Percentiles rank a stretch among this genome's conserved stretches.
Conservation (phyloP, 2,329 filamentous ascomycete species). For the Trichoderma asperellum region DNA sequence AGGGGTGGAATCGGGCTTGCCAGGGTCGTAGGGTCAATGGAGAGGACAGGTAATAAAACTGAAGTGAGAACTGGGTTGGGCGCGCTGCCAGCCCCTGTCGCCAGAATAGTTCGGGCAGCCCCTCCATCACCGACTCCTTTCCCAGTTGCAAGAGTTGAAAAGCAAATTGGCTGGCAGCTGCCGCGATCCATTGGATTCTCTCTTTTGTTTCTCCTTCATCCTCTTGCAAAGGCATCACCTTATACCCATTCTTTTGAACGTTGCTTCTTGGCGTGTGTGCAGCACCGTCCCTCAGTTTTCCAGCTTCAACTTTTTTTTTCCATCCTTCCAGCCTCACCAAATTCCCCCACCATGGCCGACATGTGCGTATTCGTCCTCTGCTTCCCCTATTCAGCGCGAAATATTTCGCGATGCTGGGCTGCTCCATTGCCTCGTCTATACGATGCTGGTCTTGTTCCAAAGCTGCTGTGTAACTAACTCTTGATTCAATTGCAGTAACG, state of each 20-base stretch:
- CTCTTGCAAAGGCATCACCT: slow-evolving; percentile 35
- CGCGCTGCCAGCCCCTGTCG: slow-evolving; percentile 34
- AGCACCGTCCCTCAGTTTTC: slow-evolving; percentile 30
- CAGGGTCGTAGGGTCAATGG: slow-evolving; percentile 21
- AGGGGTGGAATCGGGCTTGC: slow-evolving; percentile 28
- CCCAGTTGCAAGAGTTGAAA: slow-evolving; percentile 36
- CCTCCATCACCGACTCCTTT: slow-evolving; percentile 45
- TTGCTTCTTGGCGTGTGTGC: slow-evolving; percentile 19
- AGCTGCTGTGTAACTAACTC: slow-evolving; percentile 30
- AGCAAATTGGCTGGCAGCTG: slow-evolving; percentile 38
- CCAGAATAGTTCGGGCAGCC: slow-evolving; percentile 45
- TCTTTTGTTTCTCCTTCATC: slow-evolving; percentile 33
- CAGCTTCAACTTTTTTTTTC: slow-evolving; percentile 31
- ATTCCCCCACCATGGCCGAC: slow-evolving; percentile 46
- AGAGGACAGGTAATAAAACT: slow-evolving; percentile 18
- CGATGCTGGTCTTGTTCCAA: background rate
- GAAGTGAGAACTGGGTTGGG: slow-evolving; percentile 23
- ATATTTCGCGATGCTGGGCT: background rate
- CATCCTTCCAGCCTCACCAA: slow-evolving; percentile 23
- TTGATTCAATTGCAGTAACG: slow-evolving; percentile 61
- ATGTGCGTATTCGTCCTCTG: slow-evolving; percentile 41
- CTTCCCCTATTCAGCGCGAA: slow-evolving; percentile 14
- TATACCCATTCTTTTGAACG: slow-evolving; percentile 16
- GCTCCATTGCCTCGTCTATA: too few relatives aligned
- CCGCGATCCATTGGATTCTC: slow-evolving; percentile 35